Base-by-base conservation (phyloP, 805 yeast genomes). In the Spathaspora sp. region DNA sequence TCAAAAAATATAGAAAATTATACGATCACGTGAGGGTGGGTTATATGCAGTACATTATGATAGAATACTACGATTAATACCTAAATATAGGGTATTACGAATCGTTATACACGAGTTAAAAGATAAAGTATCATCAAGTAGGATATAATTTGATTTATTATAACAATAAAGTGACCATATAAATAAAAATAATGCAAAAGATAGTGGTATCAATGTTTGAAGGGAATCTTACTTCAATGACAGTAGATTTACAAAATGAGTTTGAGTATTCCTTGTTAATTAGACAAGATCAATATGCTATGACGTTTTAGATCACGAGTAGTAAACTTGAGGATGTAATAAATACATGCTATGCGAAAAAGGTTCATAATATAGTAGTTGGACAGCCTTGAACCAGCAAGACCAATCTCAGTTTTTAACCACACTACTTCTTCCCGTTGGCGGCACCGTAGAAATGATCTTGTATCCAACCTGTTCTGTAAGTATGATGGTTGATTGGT, bases 381-480 rank as follows among this genome's bases (percentile, higher is more conserved):
- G 40, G 18, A n/a, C 8, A 7, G 14, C 18, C 40, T 35, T 35
- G 40, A 35, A 35, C 40, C 40, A 35, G 40, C 40, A 35, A 35
- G 40, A 14, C 16, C 14, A 35, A 35, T 16, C 40, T 14, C 14
- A 6, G 9, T 14, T 35, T 35, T 14, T 8, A 35, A 9, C 40
- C 18, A 16, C 18, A 16, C 14, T 35, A 35, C 40, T 35, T 35
- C 40, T 35, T 35, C 9, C 16, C 40, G 14, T 35, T 35, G 18
- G 40, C 16, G 4, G 40, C 23, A n/a, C 23, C 32, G 14, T 23
- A 23, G 28, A 49, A 42, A 42, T 51, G 46, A 7, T 46, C 38
- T n/a, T 54, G 49, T 8, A 49, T 42, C 54, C 52, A 52, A 38
- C 42, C 31, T 6, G 55, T 44, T 40, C 50, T 16, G 29, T 49